Conservation (phyloP, 495 filamentous ascomycete genomes). For the Xylaria telfairii region DNA sequence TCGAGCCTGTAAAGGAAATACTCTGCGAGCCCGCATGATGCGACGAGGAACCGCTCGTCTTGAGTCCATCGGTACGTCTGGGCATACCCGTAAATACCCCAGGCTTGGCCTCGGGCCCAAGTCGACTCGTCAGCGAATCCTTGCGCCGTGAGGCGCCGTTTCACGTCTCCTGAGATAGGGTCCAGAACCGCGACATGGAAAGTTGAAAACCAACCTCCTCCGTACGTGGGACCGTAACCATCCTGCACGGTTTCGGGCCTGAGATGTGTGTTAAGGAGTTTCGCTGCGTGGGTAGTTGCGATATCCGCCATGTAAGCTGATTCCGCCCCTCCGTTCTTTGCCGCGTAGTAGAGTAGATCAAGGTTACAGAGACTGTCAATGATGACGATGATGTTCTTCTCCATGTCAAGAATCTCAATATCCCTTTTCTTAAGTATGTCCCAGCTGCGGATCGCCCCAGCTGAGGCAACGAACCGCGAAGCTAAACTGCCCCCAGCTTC, state of each 20-base stretch:
- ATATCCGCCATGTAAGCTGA: neutral
- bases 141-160: neutral
- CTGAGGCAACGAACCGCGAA: neutral
- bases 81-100: neutral
- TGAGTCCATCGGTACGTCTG: neutral
- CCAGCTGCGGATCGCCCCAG: neutral
- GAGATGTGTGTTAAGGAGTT: neutral
- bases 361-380: constrained; percentile 2
- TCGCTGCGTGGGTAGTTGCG: neutral
- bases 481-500: neutral
- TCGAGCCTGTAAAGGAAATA: neutral
- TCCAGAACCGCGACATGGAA: neutral
- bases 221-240: neutral
- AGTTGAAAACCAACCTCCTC: constrained; percentile 1
- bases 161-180: neutral
- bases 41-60: neutral
- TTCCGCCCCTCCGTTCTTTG: neutral
- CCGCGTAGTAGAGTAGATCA: neutral
- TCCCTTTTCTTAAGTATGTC: neutral
- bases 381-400: neutral
- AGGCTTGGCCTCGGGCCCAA: neutral
- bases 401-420: neutral
- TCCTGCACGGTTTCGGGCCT: neutral
- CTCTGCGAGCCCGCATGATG: neutral
- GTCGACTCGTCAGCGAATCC: neutral